Base-by-base conservation (phyloP, 352 stramenopile species). In the Phytophthora gonapodyides region DNA sequence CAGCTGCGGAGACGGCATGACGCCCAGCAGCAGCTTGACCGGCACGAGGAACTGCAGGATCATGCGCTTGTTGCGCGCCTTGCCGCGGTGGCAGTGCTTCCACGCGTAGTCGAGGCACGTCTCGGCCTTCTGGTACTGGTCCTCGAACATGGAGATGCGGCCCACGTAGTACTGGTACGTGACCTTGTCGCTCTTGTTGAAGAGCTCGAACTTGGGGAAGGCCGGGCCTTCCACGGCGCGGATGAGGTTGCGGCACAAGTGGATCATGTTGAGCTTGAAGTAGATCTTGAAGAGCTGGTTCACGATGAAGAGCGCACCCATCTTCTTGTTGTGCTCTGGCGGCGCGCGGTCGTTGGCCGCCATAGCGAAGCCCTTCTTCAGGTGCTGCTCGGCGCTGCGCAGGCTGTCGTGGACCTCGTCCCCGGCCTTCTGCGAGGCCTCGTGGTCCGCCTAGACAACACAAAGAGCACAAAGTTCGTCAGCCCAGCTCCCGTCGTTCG, bases 221-320 rank as follows among this genome's bases (percentile, higher is more conserved):
- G 80, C 84, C 13, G 84, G 78, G 17, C 87, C 82, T 70, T 96
- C 87, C 17, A 95, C 79, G 0, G 84, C 84, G 37, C 83, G 83
- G 33, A 98, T 92, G 46, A 98, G 75, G 73, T 98, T 98, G 65
- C 95, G 96, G 55, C 95, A 98, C 44, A 98, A 65, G 62, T 97
- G 82, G 55, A 98, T 94, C 66, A 96, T 98, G 62, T 93, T 93
- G 67, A 93, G 76, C 70, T 93, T 91, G 76, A 99, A 99, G 80
- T 99, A 99, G 76, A 98, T 98, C 67, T 96, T 97, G 75, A 99
- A 98, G 38, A 99, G 84, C 75, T 98, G 91, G 64, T 98, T 98
- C 43, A 98, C 94, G 70, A 98, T 96, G 60, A 95, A 96, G 9
- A 95, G 75, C 50, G 83, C 75, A n/a, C 84, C 87, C 41, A 90